Base-by-base conservation (phyloP, 192 early-diverging fungal species). In the Rhizophlyctis rosea region DNA sequence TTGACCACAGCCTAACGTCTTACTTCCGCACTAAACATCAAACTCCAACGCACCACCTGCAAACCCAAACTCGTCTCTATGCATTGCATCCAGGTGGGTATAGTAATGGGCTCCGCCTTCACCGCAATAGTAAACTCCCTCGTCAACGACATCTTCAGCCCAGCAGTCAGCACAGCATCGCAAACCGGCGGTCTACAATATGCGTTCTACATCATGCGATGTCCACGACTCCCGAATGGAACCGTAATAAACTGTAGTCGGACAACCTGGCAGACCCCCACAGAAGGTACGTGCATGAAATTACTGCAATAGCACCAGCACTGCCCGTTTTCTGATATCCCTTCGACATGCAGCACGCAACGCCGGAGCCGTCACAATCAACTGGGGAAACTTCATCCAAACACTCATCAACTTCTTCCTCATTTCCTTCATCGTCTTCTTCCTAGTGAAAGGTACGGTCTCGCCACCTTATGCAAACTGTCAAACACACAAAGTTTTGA, bases 371-470 rank as follows among this genome's bases (percentile, higher is more conserved):
- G 58, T 83, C 24, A 83, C 81, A 30, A 53, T 48, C 50, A 66
- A 72, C 61, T 76, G 59, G n/a, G 74, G 74, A 4, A 53, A 34
- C 3, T 87, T 87, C 54, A 61, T 87, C 35, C 84, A 87, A 47
- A 68, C 64, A 27, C 48, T 82, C 58, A 76, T 87, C 64, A 84
- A 86, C 72, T 87, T 87, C 47, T 60, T 87, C 50, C 75, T 87
- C 36, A 59, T 86, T 30, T 64, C 77, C 27, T 50, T 72, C 44
- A 73, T 77, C 47, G 64, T 86, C 50, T 86, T 76, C 57, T 25
- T 84, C n/a, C 62, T 85, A 27, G 77, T 84, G 27, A 84, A 82
- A 71, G 54, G 29, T 16, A 66, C 64, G n/a, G 47, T 47, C 47
- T n/a, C n/a, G 44, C 44, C 39, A 44, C 18, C 39, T 18, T 18